A percentile compares a stretch with the other conserved stretches of the same genome.
Conservation (phyloP, 306 rosid genomes). For the Sesbania bispinosa region DNA sequence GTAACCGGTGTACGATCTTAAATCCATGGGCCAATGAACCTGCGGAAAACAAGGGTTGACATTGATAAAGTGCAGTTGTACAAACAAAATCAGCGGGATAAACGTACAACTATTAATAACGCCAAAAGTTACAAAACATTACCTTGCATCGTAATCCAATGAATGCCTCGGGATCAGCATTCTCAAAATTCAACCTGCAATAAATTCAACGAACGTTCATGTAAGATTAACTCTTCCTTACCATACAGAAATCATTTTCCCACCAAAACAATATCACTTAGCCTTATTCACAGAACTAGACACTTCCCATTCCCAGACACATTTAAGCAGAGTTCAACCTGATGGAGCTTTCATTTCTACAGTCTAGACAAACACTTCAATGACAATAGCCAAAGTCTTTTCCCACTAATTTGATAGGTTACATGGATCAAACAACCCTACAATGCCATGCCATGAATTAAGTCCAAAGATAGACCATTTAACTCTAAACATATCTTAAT, state of each 20-base stretch:
- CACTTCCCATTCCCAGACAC: not conserved
- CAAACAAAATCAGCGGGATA: constrained; percentile 12
- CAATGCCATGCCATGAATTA: too few species aligned
- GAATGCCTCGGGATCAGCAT: constrained; percentile 65
- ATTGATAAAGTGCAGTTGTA: constrained; percentile 14
- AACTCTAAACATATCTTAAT: too few species aligned
- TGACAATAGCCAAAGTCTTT: too few species aligned
- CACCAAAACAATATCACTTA: not conserved
- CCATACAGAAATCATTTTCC: constrained; percentile 9
- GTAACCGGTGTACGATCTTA: constrained; percentile 59
- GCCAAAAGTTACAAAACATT: constrained; percentile 35
- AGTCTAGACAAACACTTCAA: too few species aligned
- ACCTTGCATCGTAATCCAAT: constrained; percentile 95
- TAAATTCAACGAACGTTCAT: constrained; percentile 19
- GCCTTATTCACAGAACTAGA: constrained; percentile 1
- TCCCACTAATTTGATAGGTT: too few species aligned
- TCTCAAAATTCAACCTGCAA: constrained; percentile 69
- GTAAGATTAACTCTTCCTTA: constrained; percentile 7
- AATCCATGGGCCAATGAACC: constrained; percentile 99
- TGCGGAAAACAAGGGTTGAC: constrained; percentile 35
- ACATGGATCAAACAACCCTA: too few species aligned
- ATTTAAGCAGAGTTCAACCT: not conserved
- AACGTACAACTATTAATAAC: not conserved
- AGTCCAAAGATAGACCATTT: too few species aligned
- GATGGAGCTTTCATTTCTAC: not conserved